These are phyloP conservation scores for Plectranthus barbatus DNA, from an alignment of 257 asterid species.

Conservation along the genomic window DNA sequence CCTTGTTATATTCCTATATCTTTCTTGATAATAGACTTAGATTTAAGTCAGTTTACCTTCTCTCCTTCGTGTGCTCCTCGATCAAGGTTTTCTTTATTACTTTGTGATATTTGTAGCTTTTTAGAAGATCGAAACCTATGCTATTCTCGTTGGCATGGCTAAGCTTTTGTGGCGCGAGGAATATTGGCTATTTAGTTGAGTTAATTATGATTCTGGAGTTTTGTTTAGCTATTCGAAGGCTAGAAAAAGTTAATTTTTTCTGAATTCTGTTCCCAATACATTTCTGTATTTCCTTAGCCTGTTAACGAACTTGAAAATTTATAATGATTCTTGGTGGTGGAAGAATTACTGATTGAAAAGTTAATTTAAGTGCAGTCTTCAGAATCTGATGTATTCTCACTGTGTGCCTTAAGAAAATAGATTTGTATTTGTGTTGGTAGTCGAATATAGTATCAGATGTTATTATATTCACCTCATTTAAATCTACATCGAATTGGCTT, in stretches of 20 bases:
- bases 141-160: slow-evolving; percentile 14
- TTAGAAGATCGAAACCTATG: not conserved
- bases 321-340: not conserved
- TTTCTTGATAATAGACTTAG: not conserved
- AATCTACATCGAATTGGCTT: slow-evolving; percentile 4
- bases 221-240: slow-evolving; percentile 86
- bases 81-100: not conserved
- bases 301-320: not conserved
- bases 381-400: not conserved
- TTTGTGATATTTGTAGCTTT: slow-evolving; percentile 2
- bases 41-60: not conserved
- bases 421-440: not conserved
- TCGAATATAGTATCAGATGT: not conserved
- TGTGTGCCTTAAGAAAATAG: not conserved
- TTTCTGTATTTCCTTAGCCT: not conserved
- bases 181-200: slow-evolving; percentile 89
- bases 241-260: slow-evolving; percentile 19
- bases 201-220: slow-evolving; percentile 82
- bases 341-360: not conserved
- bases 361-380: too few relatives aligned
- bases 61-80: not conserved
- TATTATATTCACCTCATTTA: not conserved
- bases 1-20: not conserved
- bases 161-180: slow-evolving; percentile 91
- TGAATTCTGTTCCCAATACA: not conserved